These are phyloP conservation scores for Hypoxylon sp. DNA, from an alignment of 2,329 filamentous ascomycete species.

Conservation along the genomic window DNA sequence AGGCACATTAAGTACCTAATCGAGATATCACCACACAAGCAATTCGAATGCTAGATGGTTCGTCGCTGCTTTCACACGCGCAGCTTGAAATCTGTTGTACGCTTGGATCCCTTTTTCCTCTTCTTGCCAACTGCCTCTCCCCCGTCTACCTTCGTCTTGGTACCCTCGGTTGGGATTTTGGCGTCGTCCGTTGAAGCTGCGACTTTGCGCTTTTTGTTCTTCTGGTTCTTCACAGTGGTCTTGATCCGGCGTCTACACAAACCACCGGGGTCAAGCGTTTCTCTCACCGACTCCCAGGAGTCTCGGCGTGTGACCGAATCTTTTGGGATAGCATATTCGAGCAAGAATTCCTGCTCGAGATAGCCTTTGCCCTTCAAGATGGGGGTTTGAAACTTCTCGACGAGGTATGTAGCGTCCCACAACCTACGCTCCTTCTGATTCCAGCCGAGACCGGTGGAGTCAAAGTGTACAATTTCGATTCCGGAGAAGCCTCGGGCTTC, in stretches of 20 bases:
- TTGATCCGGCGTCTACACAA: background rate
- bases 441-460: conserved; percentile 14
- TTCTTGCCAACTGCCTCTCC: background rate
- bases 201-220: background rate
- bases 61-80: background rate
- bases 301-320: background rate
- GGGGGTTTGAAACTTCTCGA: background rate
- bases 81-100: background rate
- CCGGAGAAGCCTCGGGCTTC: background rate
- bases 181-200: background rate
- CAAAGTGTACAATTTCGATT: conserved; percentile 17
- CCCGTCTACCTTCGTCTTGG: background rate
- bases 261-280: background rate
- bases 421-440: conserved; percentile 18
- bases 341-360: background rate
- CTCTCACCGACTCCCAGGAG: background rate
- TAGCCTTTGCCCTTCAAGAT: background rate
- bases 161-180: background rate
- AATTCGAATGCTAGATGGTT: background rate
- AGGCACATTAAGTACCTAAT: background rate
- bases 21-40: background rate
- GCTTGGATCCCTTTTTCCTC: background rate
- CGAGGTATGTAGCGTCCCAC: conserved; percentile 6
- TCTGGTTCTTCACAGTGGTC: background rate
- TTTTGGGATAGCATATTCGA: background rate